Evolutionary conservation across 2,329 filamentous ascomycete genomes (phyloP).

Genomic region (Arthroderma uncinatum): DNA sequence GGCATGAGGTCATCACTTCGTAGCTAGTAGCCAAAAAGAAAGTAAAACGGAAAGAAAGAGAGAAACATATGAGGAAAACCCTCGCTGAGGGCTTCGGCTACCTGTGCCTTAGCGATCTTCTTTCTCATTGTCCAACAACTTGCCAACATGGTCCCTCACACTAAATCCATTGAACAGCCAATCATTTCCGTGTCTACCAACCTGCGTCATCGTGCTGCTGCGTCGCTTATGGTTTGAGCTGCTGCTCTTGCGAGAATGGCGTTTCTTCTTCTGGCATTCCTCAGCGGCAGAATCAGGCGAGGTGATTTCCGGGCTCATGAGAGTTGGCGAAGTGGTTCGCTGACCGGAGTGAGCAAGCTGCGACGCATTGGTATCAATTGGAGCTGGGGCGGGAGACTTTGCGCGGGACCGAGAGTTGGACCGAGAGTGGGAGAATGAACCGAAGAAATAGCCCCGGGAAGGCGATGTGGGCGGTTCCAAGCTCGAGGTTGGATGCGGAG

Average conservation of each 20-base stretch:
- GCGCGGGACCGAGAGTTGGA: conserved; percentile 13
- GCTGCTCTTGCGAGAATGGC: conserved; percentile 17
- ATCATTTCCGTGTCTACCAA: conserved; percentile 41
- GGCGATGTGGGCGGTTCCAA: background rate
- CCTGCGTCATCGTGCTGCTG: conserved; percentile 34
- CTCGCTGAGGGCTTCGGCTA: background rate
- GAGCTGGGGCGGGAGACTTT: conserved; percentile 8
- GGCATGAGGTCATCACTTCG: background rate
- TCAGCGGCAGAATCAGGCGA: background rate
- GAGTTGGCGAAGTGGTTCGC: conserved; percentile 16
- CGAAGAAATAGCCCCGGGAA: background rate
- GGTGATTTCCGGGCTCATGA: conserved; percentile 9
- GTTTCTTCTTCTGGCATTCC: conserved; percentile 8
- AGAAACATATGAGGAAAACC: background rate
- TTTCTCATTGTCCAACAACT: conserved; percentile 21
- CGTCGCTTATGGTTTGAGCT: conserved; percentile 30
- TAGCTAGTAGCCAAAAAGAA: background rate
- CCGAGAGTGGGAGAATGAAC: conserved; percentile 6
- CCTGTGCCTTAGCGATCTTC: background rate
- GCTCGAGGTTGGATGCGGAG: background rate
- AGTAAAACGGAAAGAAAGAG: background rate
- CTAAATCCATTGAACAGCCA: conserved; percentile 43
- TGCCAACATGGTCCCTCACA: conserved; percentile 34
- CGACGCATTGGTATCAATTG: background rate
- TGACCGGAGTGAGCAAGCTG: background rate